A percentile compares a stretch with the other conserved stretches of the same genome.
These are phyloP conservation scores for Polyporus arcularius DNA, from an alignment of 768 basidiomycete species.

Conservation along the genomic window DNA sequence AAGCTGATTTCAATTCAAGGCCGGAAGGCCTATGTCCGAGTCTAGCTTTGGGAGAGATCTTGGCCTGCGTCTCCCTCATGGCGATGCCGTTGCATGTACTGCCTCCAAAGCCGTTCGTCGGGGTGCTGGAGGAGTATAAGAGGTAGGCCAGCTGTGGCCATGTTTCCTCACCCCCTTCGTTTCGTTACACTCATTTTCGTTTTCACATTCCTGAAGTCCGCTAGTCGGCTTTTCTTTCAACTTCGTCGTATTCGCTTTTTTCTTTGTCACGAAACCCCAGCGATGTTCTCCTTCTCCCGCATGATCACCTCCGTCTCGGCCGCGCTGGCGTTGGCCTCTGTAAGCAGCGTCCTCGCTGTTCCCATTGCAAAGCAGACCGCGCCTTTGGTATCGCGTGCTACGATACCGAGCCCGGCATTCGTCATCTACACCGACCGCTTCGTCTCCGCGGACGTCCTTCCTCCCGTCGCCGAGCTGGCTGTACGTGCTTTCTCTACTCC, in stretches of 20 bases:
- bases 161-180: constrained; percentile 5
- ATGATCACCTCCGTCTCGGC: constrained; percentile 15
- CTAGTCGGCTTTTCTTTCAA: constrained; percentile 11
- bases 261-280: constrained; percentile 6
- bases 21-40: too few relatives aligned
- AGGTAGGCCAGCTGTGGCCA: background rate
- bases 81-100: too few relatives aligned
- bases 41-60: too few relatives aligned
- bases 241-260: background rate
- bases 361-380: background rate
- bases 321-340: constrained; percentile 15
- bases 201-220: constrained; percentile 8
- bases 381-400: background rate
- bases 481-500: background rate
- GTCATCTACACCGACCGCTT: constrained; percentile 17
- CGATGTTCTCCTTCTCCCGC: constrained; percentile 15
- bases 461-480: constrained; percentile 9
- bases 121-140: background rate
- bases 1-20: too few relatives aligned
- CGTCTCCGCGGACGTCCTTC: constrained; percentile 13
- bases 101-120: too few relatives aligned
- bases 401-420: constrained; percentile 11
- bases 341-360: constrained; percentile 10
- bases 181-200: constrained; percentile 13
- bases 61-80: too few relatives aligned